A percentile compares a stretch with the other conserved stretches of the same genome.
These are phyloP conservation scores for Ustilago vetiveriae DNA, from an alignment of 1,284 basidiomycete species.

Conservation along the genomic window DNA sequence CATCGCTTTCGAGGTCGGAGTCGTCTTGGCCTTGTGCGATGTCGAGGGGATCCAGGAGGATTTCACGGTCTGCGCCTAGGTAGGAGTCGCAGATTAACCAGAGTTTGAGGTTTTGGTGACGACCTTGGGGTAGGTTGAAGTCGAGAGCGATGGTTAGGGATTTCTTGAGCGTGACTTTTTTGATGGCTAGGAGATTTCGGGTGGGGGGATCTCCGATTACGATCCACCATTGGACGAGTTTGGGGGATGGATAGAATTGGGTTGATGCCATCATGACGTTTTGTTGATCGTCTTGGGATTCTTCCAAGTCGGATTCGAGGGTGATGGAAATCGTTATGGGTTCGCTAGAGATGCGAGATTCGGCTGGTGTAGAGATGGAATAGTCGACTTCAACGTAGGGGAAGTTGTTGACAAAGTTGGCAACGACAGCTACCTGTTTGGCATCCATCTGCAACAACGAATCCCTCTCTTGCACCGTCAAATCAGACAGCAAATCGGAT, in stretches of 20 bases:
- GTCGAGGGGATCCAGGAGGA: constrained; percentile 45
- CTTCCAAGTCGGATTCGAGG: constrained; percentile 84
- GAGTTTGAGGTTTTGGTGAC: constrained; percentile 79
- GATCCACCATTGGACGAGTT: constrained; percentile 97
- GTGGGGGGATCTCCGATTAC: constrained; percentile 83
- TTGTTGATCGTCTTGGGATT: constrained; percentile 72
- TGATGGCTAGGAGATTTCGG: constrained; percentile 85
- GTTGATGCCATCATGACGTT: constrained; percentile 79
- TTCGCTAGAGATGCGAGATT: constrained; percentile 73
- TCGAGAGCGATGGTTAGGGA: constrained; percentile 82
- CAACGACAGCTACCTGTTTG: constrained; percentile 71
- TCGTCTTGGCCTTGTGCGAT: constrained; percentile 50
- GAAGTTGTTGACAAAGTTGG: constrained; percentile 74
- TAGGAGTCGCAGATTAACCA: constrained; percentile 95
- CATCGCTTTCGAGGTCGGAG: constrained; percentile 22
- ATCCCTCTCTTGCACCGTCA: constrained; percentile 68
- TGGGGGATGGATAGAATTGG: constrained; percentile 88
- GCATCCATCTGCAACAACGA: constrained; percentile 84
- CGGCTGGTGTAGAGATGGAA: constrained; percentile 73
- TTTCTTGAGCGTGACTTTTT: constrained; percentile 84
- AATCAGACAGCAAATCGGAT: constrained; percentile 58
- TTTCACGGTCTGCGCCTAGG: constrained; percentile 63
- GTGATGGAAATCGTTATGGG: constrained; percentile 84
- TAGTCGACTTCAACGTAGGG: constrained; percentile 79
- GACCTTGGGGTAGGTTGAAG: constrained; percentile 78